Evolutionary conservation across 1,284 basidiomycete genomes (phyloP).

Genomic region (Cerioporus squamosus): DNA sequence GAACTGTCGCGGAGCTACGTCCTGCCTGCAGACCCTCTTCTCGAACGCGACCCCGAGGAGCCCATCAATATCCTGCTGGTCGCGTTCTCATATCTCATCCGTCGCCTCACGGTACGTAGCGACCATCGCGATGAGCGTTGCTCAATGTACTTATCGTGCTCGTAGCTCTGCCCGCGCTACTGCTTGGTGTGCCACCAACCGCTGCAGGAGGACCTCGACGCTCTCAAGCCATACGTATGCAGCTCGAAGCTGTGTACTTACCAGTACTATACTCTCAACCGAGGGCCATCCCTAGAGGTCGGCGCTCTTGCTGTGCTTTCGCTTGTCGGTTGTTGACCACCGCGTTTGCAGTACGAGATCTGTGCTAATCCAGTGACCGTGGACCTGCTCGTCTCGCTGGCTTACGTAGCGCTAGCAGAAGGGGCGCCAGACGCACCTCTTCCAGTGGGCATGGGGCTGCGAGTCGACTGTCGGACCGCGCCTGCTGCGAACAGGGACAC

Average conservation of each 20-base stretch:
- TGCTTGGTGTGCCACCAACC: conserved; percentile 68
- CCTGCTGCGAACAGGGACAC: background rate
- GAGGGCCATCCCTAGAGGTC: conserved; percentile 67
- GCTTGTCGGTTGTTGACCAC: background rate
- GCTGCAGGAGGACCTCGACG: conserved; percentile 53
- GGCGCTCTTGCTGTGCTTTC: conserved; percentile 8
- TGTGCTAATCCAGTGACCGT: conserved; percentile 58
- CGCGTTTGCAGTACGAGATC: conserved; percentile 57
- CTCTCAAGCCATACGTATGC: conserved; percentile 71
- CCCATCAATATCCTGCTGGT: conserved; percentile 58
- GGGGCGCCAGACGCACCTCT: conserved; percentile 56
- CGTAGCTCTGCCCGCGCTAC: conserved; percentile 63
- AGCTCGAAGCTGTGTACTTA: conserved; percentile 61
- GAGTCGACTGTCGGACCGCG: conserved; percentile 38
- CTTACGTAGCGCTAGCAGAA: conserved; percentile 56
- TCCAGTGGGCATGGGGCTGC: conserved; percentile 60
- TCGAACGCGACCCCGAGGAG: conserved; percentile 31
- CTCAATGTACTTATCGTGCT: background rate
- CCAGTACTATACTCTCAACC: conserved; percentile 64
- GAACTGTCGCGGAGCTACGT: conserved; percentile 42
- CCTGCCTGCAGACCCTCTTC: conserved; percentile 59
- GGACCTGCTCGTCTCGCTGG: conserved; percentile 64
- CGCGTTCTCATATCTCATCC: conserved; percentile 61
- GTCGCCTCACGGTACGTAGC: conserved; percentile 55
- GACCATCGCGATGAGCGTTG: background rate